These are phyloP conservation scores for Onygena corvina DNA, from an alignment of 2,329 filamentous ascomycete genomes.

Conservation along the genomic window DNA sequence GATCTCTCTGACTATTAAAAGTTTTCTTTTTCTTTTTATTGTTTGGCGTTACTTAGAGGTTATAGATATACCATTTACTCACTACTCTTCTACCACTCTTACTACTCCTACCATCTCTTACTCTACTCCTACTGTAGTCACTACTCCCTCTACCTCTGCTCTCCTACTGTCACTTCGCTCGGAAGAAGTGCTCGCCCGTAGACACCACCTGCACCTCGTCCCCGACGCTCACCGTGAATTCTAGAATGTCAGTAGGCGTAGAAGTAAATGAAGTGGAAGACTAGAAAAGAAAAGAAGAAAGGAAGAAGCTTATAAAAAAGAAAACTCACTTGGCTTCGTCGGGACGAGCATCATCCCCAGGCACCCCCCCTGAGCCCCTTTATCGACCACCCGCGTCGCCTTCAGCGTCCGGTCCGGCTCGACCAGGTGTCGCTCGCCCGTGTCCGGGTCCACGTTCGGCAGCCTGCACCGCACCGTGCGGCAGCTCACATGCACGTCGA, in stretches of 20 bases:
- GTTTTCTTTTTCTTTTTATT: background rate
- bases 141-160: constrained; percentile 25
- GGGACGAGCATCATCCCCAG: constrained; percentile 43
- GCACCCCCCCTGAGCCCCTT: constrained; percentile 38
- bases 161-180: background rate
- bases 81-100: background rate
- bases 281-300: background rate
- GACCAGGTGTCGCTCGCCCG: constrained; percentile 36
- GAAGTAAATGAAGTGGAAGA: background rate
- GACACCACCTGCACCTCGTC: constrained; percentile 32
- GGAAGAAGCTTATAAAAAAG: background rate
- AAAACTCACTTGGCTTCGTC: constrained; percentile 19
- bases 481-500: constrained; percentile 39
- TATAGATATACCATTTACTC: background rate
- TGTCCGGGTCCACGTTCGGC: constrained; percentile 47
- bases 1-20: constrained; percentile 37
- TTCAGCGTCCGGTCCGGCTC: constrained; percentile 42
- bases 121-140: background rate
- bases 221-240: constrained; percentile 28
- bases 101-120: background rate
- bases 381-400: constrained; percentile 40
- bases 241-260: constrained; percentile 14
- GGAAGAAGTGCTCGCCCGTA: constrained; percentile 31
- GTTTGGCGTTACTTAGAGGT: background rate
- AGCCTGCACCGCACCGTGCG: constrained; percentile 48